Evolutionary conservation across 148 eudicot species (phyloP).

Genomic region (Amaranthus palmeri): DNA sequence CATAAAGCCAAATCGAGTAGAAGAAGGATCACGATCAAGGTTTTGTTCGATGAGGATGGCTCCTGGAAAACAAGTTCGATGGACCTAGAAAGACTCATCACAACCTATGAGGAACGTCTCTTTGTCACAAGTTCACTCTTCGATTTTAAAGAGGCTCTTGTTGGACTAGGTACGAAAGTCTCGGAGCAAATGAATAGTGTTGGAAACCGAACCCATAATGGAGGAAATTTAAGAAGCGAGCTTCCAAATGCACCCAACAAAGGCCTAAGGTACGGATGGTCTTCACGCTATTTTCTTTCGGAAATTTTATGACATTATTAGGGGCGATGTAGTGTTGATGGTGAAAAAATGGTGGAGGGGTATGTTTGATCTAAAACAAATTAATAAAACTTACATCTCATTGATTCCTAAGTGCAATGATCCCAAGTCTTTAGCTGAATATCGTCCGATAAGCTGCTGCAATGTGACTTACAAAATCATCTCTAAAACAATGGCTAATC

Average conservation of each 20-base stretch:
- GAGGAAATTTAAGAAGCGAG: neutral
- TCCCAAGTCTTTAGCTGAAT: neutral
- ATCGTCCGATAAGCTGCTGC: neutral
- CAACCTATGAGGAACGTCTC: neutral
- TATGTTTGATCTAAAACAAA: neutral
- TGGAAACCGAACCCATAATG: neutral
- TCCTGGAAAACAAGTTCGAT: neutral
- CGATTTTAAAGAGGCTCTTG: neutral
- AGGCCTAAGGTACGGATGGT: neutral
- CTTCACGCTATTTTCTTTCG: neutral
- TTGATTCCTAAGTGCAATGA: neutral
- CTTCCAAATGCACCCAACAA: neutral
- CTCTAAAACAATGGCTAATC: neutral
- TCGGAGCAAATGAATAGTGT: neutral
- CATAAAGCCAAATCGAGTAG: neutral
- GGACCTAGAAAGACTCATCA: neutral
- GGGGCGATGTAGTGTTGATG: neutral
- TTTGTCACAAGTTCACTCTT: neutral
- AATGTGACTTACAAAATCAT: neutral
- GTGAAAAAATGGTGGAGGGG: neutral
- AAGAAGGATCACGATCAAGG: neutral
- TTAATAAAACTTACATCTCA: neutral
- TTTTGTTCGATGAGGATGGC: neutral
- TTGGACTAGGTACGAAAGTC: accelerated
- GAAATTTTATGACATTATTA: neutral